Conservation (phyloP, 1,139 yeast genomes). For the Yamadazyma dushanensis region DNA sequence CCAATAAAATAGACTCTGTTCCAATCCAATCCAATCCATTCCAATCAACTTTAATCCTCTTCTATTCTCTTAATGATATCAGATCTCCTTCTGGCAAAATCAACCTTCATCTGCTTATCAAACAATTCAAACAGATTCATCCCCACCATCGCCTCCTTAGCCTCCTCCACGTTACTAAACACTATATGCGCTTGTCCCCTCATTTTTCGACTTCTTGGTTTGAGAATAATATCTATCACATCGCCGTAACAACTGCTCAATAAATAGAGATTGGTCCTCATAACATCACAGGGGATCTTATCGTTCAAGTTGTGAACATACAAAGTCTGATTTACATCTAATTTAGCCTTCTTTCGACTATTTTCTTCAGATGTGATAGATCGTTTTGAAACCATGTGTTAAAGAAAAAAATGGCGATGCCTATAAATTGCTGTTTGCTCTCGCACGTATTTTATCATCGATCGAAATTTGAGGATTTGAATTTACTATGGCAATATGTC, state of each 20-base stretch:
- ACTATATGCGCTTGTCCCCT: constrained; percentile 81
- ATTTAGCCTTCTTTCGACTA: constrained; percentile 7
- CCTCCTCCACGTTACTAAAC: constrained; percentile 49
- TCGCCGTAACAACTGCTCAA: constrained; percentile 71
- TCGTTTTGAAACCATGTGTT: constrained; percentile 1
- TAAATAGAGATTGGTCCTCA: constrained; percentile 58
- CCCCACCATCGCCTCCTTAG: constrained; percentile 52
- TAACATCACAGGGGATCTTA: constrained; percentile 45
- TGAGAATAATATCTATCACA: constrained; percentile 53
- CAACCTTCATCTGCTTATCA: constrained; percentile 47
- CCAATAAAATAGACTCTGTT: background rate
- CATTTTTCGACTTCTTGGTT: constrained; percentile 39
- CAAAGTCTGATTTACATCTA: constrained; percentile 43
- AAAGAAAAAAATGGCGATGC: constrained; percentile 2
- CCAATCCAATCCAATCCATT: background rate
- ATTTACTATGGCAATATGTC: constrained; percentile 15
- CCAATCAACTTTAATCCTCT: background rate
- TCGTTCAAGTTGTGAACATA: constrained; percentile 70
- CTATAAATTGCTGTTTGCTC: constrained; percentile 1
- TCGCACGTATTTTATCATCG: background rate
- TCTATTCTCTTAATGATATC: constrained; percentile 8
- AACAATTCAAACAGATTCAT: constrained; percentile 53
- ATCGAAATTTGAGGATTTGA: background rate
- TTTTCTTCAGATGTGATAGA: background rate
- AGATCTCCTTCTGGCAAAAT: constrained; percentile 10